phyloP scores from a whole-genome alignment of 1,284 basidiomycete species.

The Neotropicomus parvogracilis region DNA sequence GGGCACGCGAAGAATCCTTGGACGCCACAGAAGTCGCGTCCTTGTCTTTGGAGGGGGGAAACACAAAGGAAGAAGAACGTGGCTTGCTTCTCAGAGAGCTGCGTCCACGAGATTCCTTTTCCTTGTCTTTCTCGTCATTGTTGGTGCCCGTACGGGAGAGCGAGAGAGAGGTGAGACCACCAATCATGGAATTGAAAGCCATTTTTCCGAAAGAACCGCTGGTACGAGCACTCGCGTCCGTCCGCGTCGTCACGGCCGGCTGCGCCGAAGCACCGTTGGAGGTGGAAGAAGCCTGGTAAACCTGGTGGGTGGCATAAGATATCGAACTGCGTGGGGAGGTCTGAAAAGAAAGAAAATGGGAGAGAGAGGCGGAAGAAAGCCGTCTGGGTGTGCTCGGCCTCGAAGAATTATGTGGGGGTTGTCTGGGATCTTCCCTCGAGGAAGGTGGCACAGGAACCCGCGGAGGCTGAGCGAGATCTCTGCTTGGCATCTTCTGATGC shows the following conservation, averaged over 20 bases:
- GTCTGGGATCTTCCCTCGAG: conserved; percentile 13
- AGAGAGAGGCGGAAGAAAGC: conserved; percentile 23
- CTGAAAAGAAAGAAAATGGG: conserved; percentile 27
- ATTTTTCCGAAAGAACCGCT: conserved; percentile 56
- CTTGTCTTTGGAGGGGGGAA: conserved; percentile 23
- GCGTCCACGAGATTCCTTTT: conserved; percentile 48
- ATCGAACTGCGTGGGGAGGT: conserved; percentile 13
- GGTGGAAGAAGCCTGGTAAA: conserved; percentile 6
- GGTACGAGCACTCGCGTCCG: conserved; percentile 33
- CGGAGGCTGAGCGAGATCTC: conserved; percentile 14
- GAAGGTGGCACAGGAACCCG: conserved; percentile 18
- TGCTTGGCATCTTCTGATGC: conserved; percentile 22
- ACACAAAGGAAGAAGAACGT: conserved; percentile 48
- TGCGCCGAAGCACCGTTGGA: conserved; percentile 13
- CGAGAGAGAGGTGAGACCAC: conserved; percentile 57
- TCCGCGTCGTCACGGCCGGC: conserved; percentile 17
- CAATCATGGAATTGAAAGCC: conserved; percentile 69
- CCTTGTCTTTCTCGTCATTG: conserved; percentile 28
- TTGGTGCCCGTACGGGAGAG: conserved; percentile 51
- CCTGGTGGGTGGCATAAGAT: conserved; percentile 24
- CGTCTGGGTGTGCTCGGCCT: conserved; percentile 22
- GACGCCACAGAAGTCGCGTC: conserved; percentile 24
- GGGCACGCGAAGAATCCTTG: conserved; percentile 44
- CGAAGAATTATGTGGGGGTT: conserved; percentile 10
- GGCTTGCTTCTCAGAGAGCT: conserved; percentile 41